These are phyloP conservation scores for Panicum hallii DNA, from an alignment of 202 grass and related monocot species.

Conservation along the genomic window DNA sequence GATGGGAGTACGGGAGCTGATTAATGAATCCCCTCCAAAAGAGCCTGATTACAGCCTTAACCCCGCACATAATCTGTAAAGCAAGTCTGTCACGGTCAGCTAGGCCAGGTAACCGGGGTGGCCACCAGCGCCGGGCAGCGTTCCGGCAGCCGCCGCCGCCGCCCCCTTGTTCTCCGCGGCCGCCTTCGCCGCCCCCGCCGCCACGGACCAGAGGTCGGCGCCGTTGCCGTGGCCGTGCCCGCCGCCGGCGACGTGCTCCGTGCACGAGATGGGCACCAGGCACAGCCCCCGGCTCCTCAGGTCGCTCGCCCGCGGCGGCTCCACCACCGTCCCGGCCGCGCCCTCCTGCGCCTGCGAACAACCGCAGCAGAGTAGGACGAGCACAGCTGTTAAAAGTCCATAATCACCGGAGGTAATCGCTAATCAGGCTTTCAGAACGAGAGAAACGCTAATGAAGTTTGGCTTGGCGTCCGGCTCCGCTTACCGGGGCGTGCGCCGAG, in stretches of 20 bases:
- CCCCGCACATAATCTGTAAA: slow-evolving; percentile 8
- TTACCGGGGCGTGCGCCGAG: slow-evolving; percentile 59
- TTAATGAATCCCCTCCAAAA: neutral
- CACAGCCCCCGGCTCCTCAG: slow-evolving; percentile 84
- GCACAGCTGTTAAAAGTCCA: neutral
- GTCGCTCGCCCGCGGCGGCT: slow-evolving; percentile 37
- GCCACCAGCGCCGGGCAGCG: neutral
- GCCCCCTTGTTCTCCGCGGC: neutral
- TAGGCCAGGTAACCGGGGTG: slow-evolving; percentile 5
- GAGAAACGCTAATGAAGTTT: neutral
- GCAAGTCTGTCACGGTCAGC: neutral
- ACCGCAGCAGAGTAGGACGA: neutral
- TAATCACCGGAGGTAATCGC: neutral
- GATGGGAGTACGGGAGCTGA: neutral
- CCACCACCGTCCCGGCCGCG: slow-evolving; percentile 15
- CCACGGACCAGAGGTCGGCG: slow-evolving; percentile 74
- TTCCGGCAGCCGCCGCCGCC: neutral
- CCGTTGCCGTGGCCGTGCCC: slow-evolving; percentile 42
- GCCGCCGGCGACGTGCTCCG: slow-evolving; percentile 68
- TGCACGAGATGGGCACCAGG: slow-evolving; percentile 79
- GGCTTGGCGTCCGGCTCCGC: neutral
- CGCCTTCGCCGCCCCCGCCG: slow-evolving; percentile 21
- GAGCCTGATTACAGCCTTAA: slow-evolving; percentile 4
- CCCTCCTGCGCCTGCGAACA: slow-evolving; percentile 9
- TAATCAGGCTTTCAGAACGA: neutral